Evolutionary conservation across 2,329 filamentous ascomycete species (phyloP).

Genomic region (Sphaerulina populicola): DNA sequence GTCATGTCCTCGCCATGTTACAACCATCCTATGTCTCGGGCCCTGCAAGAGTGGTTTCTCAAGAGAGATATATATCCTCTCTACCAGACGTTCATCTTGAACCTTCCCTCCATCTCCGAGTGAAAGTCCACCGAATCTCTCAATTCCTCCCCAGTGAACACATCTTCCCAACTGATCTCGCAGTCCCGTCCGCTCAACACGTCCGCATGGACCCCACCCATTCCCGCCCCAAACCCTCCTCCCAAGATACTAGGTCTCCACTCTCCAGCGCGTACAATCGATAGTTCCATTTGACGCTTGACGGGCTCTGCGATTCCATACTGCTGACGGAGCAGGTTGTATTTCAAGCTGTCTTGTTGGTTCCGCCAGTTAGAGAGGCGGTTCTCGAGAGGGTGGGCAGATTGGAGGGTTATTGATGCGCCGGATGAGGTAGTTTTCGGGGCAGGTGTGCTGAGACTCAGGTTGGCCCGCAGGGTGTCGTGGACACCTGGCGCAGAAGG

Average conservation of each 20-base stretch:
- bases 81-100: constrained; percentile 61
- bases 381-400: constrained; percentile 80
- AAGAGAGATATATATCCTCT: background rate
- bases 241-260: constrained; percentile 68
- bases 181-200: constrained; percentile 69
- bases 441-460: constrained; percentile 50
- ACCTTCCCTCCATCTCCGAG: constrained; percentile 86
- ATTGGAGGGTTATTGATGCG: constrained; percentile 46
- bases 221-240: constrained; percentile 35
- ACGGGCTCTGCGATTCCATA: constrained; percentile 92
- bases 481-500: constrained; percentile 89
- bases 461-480: constrained; percentile 81
- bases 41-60: constrained; percentile 6
- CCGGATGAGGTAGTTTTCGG: constrained; percentile 41
- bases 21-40: background rate
- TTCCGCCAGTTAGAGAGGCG: constrained; percentile 83
- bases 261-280: constrained; percentile 70
- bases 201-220: constrained; percentile 64
- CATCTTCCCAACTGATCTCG: constrained; percentile 83
- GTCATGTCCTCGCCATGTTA: background rate
- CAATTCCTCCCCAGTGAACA: constrained; percentile 69
- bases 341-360: constrained; percentile 79
- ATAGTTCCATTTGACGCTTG: constrained; percentile 86
- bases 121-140: constrained; percentile 64
- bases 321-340: constrained; percentile 75